Evolutionary conservation across 257 asterid genomes (phyloP), one percentile per base, ranked within the genome.

Genomic region (Przewalskia tangutica): DNA sequence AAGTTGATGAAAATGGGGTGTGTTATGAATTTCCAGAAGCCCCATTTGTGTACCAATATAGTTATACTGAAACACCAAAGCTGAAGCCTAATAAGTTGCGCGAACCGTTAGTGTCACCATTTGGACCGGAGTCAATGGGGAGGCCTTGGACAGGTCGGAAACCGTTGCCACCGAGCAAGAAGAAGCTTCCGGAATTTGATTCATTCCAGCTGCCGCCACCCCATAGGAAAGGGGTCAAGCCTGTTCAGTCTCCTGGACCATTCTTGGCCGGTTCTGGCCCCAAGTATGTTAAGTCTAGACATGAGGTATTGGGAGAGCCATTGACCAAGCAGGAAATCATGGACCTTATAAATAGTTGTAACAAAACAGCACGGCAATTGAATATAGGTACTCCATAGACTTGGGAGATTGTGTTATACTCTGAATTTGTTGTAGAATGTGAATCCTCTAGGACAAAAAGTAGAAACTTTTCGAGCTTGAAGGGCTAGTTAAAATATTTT

Each of bases 211-310:
- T 93, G 68, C 98, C 98, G 0, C 99, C 97, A 6, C 91, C 92
- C 3, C 84, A 89, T 80, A 94, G 93, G 56, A 96, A 93, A 86
- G 99, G 99, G 1, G 97, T 96, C 82, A 96, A 96, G 93, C 91
- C 98, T 6, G 97, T 95, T 9, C 99, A 95, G 85, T 86, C 97
- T n/a, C 98, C 99, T 0, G 98, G 99, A 23, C 99, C 99, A 3
- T 94, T 80, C 83, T 87, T 95, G 38, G 89, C 90, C 0, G 99
- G 97, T 51, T 89, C 97, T 1, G 99, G 97, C 40, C 99, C 98
- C 0, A 90, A 87, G 92, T 87, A 91, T 68, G 97, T 87, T 62
- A 82, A 60, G 89, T 90, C 97, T 9, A 83, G 97, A 51, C 95
- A 92, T 79, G 97, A 91, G 82, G 48, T 95, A 11, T 82, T 94